Percentiles rank a stretch among this genome's conserved stretches.
These are phyloP conservation scores for Hyparrhenia diplandra DNA, from an alignment of 176 grass and related monocot genomes.

Conservation along the genomic window DNA sequence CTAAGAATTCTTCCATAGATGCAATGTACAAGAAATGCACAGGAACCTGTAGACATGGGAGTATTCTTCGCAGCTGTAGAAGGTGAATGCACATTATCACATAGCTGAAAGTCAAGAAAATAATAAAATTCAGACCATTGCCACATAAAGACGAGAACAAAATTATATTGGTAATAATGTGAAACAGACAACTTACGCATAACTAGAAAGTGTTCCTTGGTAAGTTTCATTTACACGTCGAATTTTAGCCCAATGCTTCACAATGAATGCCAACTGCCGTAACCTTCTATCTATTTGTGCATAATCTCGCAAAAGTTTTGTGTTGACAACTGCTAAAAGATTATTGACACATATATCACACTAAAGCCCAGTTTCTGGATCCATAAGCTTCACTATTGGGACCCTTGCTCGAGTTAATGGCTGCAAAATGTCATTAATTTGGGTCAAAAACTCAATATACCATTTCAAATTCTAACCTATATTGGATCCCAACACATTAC, in stretches of 20 bases:
- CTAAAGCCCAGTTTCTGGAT: slow-evolving; percentile 80
- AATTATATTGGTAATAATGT: background rate
- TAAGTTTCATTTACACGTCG: slow-evolving; percentile 96
- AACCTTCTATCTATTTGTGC: slow-evolving; percentile 80
- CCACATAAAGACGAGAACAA: background rate
- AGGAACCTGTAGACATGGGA: slow-evolving; percentile 94
- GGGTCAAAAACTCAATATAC: slow-evolving; percentile 21
- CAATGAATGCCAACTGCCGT: slow-evolving; percentile 81
- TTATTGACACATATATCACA: slow-evolving; percentile 99
- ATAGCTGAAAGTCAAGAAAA: slow-evolving; percentile 57
- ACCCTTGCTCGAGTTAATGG: slow-evolving; percentile 94
- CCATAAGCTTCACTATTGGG: slow-evolving; percentile 99
- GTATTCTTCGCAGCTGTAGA: slow-evolving; percentile 80
- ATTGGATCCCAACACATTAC: background rate
- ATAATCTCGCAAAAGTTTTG: slow-evolving; percentile 95
- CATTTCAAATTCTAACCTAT: slow-evolving; percentile 10
- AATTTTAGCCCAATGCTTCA: slow-evolving; percentile 98
- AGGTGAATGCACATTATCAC: slow-evolving; percentile 98
- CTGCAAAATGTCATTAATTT: slow-evolving; percentile 45
- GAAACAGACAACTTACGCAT: slow-evolving; percentile 65
- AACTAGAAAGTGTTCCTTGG: slow-evolving; percentile 98
- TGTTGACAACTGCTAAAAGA: slow-evolving; percentile 96
- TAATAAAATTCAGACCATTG: slow-evolving; percentile 11
- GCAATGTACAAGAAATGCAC: slow-evolving; percentile 14
- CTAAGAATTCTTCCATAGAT: slow-evolving; percentile 5